Evolutionary conservation across 1,284 basidiomycete genomes (phyloP).

Genomic region (Puccinia polysora): DNA sequence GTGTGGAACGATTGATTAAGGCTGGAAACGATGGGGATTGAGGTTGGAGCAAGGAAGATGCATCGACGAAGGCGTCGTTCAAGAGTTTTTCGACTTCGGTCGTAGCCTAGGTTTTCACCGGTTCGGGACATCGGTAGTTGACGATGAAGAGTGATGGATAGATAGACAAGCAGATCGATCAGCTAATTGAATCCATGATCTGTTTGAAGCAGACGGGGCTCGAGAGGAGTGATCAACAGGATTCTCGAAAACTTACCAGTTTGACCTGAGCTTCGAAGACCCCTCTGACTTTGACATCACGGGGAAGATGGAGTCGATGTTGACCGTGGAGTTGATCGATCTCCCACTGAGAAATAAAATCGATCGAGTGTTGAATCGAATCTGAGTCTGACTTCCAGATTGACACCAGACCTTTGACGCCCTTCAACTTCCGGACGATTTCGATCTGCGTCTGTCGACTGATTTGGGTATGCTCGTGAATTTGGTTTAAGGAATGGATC

Average conservation of each 20-base stretch:
- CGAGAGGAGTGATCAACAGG: not conserved
- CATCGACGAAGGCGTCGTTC: constrained; percentile 26
- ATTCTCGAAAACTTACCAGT: constrained; percentile 19
- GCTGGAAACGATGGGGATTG: not conserved
- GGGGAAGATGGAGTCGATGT: not conserved
- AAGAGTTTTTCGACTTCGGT: constrained; percentile 38
- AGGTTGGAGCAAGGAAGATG: constrained; percentile 10
- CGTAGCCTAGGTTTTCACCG: constrained; percentile 19
- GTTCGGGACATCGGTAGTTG: no score
- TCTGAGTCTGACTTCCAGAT: constrained; percentile 38
- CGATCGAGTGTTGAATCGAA: constrained; percentile 31
- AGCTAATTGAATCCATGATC: not conserved
- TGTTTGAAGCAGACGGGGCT: not conserved
- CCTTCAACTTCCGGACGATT: constrained; percentile 32
- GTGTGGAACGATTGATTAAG: not conserved
- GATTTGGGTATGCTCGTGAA: constrained; percentile 42
- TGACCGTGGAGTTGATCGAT: not conserved
- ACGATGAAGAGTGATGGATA: no score
- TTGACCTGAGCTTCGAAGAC: constrained; percentile 37
- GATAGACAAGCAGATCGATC: no score
- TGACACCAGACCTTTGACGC: constrained; percentile 26
- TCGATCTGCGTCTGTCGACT: constrained; percentile 42
- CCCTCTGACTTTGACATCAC: constrained; percentile 9
- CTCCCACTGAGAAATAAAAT: constrained; percentile 33
- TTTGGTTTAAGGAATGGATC: constrained; percentile 35